phyloP scores from a whole-genome alignment of 345 rosid genomes.

The Syzygium aqueum region DNA sequence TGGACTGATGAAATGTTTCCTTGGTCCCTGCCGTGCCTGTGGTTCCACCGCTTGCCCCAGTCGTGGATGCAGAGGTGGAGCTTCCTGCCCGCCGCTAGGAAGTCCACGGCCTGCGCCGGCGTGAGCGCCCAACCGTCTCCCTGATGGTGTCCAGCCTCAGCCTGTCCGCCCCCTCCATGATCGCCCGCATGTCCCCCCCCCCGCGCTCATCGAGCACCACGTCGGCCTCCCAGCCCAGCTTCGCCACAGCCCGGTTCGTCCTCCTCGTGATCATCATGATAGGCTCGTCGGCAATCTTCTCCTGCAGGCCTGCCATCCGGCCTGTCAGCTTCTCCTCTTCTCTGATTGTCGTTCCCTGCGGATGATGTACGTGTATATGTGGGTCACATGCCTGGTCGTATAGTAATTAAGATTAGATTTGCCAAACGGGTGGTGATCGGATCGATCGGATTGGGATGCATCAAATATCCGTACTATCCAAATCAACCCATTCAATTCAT shows the following conservation, averaged over 20 bases:
- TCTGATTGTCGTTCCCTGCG: constrained; percentile 12
- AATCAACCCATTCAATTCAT: background rate
- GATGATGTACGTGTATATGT: background rate
- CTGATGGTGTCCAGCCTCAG: constrained; percentile 23
- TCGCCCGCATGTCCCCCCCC: constrained; percentile 3
- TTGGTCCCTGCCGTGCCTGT: constrained; percentile 8
- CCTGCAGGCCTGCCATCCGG: constrained; percentile 27
- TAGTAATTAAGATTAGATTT: background rate
- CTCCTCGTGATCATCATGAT: constrained; percentile 10
- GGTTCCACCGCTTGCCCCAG: constrained; percentile 19
- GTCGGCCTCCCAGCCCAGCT: constrained; percentile 2
- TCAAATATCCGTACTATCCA: background rate
- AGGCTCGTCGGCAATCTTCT: constrained; percentile 33
- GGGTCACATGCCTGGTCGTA: background rate
- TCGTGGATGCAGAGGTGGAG: constrained; percentile 28
- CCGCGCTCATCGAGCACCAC: constrained; percentile 17
- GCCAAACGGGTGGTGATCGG: background rate
- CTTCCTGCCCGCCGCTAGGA: constrained; percentile 24
- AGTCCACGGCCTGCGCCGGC: constrained; percentile 34
- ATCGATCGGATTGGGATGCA: background rate
- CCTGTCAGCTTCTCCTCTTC: constrained; percentile 23
- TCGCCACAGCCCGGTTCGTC: background rate
- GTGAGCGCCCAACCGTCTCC: constrained; percentile 17
- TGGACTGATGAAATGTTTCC: background rate
- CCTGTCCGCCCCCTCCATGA: constrained; percentile 26